Evolutionary conservation across 176 grass and related monocot species (phyloP).

Genomic region (Zoysia pacifica): DNA sequence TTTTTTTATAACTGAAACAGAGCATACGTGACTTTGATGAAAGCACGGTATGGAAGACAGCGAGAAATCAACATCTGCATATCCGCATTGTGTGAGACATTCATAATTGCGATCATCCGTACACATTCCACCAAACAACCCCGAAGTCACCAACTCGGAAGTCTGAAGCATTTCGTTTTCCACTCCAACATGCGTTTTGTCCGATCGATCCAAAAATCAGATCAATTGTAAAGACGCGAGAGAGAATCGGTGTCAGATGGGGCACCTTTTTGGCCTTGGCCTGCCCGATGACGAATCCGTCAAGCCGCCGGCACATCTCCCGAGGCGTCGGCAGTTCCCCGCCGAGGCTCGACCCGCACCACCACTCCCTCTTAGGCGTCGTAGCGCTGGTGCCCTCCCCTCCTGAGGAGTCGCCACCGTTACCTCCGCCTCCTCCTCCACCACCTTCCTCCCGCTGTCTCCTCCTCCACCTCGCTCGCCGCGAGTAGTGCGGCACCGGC

Average conservation of each 20-base stretch:
- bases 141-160: constrained; percentile 6
- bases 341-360: constrained; percentile 73
- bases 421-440: constrained; percentile 35
- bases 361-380: constrained; percentile 62
- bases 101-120: neutral
- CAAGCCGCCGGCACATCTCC: constrained; percentile 86
- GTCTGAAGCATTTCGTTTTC: constrained; percentile 7
- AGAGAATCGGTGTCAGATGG: constrained; percentile 30
- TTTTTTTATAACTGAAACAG: neutral
- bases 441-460: constrained; percentile 53
- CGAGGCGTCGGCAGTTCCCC: constrained; percentile 84
- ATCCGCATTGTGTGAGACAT: neutral
- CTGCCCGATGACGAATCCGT: constrained; percentile 95
- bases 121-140: constrained; percentile 9
- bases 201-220: neutral
- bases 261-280: constrained; percentile 82
- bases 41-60: neutral
- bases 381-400: constrained; percentile 49
- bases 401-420: constrained; percentile 49
- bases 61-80: neutral
- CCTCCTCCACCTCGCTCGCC: constrained; percentile 42
- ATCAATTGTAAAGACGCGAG: constrained; percentile 9
- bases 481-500: constrained; percentile 29
- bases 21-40: neutral
- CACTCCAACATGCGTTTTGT: neutral